Evolutionary conservation across 441 rosid species (phyloP).

Genomic region (Biscutella auriculata): DNA sequence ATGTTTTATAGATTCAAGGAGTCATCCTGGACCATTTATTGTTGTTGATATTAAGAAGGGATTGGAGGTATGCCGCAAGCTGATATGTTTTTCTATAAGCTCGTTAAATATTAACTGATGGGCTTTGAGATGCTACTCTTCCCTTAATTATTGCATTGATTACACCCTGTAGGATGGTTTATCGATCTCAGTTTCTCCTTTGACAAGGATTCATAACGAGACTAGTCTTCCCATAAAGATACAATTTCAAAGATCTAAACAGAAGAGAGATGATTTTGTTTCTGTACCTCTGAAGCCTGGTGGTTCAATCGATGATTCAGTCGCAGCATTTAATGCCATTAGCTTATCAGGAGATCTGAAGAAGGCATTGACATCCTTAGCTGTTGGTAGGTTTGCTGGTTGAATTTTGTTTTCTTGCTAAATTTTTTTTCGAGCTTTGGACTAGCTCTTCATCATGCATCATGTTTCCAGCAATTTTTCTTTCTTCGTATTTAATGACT

Average conservation of each 20-base stretch:
- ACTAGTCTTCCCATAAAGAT: constrained; percentile 73
- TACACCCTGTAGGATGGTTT: constrained; percentile 62
- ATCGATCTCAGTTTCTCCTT: constrained; percentile 75
- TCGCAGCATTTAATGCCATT: constrained; percentile 73
- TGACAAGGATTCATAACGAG: constrained; percentile 74
- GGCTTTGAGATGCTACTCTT: constrained; percentile 1
- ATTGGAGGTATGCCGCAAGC: constrained; percentile 47
- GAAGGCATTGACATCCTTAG: constrained; percentile 78
- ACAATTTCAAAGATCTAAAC: constrained; percentile 65
- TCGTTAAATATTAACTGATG: constrained; percentile 2
- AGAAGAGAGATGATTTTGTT: constrained; percentile 47
- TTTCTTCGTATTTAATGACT: neutral
- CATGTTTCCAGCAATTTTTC: neutral
- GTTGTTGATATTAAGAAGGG: constrained; percentile 62
- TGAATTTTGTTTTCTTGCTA: constrained; percentile 14
- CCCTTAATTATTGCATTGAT: neutral
- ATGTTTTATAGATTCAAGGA: constrained; percentile 58
- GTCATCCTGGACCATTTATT: constrained; percentile 85
- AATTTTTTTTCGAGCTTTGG: neutral
- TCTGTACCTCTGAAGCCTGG: constrained; percentile 60
- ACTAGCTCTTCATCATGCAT: constrained; percentile 6
- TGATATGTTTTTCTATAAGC: constrained; percentile 11
- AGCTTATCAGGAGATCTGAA: constrained; percentile 63
- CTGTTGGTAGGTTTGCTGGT: constrained; percentile 54
- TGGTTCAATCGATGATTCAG: constrained; percentile 77